A percentile compares a stretch with the other conserved stretches of the same genome.
phyloP scores from a whole-genome alignment of 768 basidiomycete species.

The Baorangia bicolor region DNA sequence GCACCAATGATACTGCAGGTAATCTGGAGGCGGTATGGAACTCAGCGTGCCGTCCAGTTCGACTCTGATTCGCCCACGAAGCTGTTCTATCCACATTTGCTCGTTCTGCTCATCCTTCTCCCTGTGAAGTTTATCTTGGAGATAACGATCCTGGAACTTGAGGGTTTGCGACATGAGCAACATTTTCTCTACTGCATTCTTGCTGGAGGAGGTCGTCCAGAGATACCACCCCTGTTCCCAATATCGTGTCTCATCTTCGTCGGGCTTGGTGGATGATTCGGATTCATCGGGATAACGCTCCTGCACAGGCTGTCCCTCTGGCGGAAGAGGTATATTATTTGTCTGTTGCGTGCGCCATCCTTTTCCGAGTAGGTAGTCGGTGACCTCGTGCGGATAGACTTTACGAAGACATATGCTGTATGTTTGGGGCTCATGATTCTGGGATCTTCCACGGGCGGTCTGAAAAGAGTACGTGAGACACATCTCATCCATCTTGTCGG shows the following conservation, averaged over 20 bases:
- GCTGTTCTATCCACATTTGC: constrained; percentile 37
- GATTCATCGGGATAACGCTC: constrained; percentile 10
- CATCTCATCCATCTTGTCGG: constrained; percentile 61
- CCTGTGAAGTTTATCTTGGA: constrained; percentile 33
- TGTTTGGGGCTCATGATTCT: constrained; percentile 52
- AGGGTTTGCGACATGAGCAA: constrained; percentile 60
- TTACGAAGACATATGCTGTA: constrained; percentile 62
- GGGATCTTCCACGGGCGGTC: constrained; percentile 50
- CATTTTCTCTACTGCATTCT: constrained; percentile 54
- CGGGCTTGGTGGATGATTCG: constrained; percentile 18
- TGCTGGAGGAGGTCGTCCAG: constrained; percentile 58
- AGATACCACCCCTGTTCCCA: constrained; percentile 81
- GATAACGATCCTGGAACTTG: constrained; percentile 41
- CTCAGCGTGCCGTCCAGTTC: constrained; percentile 32
- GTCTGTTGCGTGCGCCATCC: constrained; percentile 41
- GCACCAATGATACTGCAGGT: constrained; percentile 35
- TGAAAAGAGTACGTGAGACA: constrained; percentile 65
- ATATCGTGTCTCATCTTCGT: constrained; percentile 43
- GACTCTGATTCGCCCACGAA: constrained; percentile 22
- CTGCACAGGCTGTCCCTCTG: constrained; percentile 56
- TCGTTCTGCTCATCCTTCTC: constrained; percentile 56
- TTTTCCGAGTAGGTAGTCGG: constrained; percentile 44
- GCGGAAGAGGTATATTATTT: constrained; percentile 61
- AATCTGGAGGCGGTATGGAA: constrained; percentile 23
- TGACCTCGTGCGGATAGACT: constrained; percentile 67